phyloP scores from a whole-genome alignment of 2,329 filamentous ascomycete genomes.

The Chaetothyriales sp. region DNA sequence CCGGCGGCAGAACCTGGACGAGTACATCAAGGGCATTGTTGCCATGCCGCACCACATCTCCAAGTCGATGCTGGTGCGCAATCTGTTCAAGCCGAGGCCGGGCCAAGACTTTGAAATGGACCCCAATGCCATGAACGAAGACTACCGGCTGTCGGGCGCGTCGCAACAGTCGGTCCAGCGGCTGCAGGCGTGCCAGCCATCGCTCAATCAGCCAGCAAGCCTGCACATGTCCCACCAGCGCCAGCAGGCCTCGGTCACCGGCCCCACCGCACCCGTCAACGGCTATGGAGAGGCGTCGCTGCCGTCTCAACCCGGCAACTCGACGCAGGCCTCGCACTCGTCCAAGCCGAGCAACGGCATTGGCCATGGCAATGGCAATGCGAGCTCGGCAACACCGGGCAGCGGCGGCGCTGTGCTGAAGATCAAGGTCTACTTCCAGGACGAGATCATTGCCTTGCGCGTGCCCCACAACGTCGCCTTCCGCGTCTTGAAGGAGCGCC shows the following conservation, averaged over 20 bases:
- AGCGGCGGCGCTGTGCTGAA: constrained; percentile 52
- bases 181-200: constrained; percentile 53
- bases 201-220: constrained; percentile 43
- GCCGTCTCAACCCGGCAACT: constrained; percentile 38
- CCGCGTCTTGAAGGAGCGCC: constrained; percentile 66
- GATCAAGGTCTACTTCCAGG: constrained; percentile 87
- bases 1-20: constrained; percentile 79
- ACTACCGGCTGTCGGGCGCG: constrained; percentile 60
- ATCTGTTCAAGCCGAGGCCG: constrained; percentile 79
- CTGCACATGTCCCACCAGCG: constrained; percentile 29
- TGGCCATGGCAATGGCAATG: not conserved
- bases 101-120: constrained; percentile 84
- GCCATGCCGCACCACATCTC: constrained; percentile 73
- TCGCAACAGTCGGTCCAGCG: constrained; percentile 55
- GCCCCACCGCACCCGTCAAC: not conserved
- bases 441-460: constrained; percentile 81
- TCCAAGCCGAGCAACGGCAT: constrained; percentile 20
- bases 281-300: constrained; percentile 18
- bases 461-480: constrained; percentile 71
- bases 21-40: constrained; percentile 87
- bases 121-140: constrained; percentile 48
- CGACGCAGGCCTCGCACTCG: constrained; percentile 31
- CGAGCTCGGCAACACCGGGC: constrained; percentile 17
- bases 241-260: constrained; percentile 23
- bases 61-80: constrained; percentile 67